Evolutionary conservation across 2,329 filamentous ascomycete species (phyloP).

Genomic region (Berkeleyomyces rouxiae): DNA sequence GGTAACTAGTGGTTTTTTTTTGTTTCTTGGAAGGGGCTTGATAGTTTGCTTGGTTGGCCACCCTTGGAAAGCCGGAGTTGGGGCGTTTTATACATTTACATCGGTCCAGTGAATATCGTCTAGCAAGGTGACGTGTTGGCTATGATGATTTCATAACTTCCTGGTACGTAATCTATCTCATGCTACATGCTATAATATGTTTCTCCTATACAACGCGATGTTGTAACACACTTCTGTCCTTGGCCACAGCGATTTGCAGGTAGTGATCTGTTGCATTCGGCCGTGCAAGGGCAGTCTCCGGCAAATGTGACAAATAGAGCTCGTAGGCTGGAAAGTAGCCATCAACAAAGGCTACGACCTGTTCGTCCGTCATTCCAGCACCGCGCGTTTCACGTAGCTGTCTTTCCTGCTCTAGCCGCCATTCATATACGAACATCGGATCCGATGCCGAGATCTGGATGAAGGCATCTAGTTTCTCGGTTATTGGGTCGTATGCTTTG

Average conservation of each 20-base stretch:
- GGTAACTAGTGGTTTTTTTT: not conserved
- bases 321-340: slow-evolving; percentile 58
- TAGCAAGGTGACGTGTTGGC: not conserved
- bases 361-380: slow-evolving; percentile 64
- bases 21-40: not conserved
- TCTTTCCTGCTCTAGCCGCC: slow-evolving; percentile 68
- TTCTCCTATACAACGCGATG: not conserved
- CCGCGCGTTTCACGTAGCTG: slow-evolving; percentile 49
- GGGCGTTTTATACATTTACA: not conserved
- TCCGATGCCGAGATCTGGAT: slow-evolving; percentile 54
- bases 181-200: not conserved
- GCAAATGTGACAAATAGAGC: slow-evolving; percentile 26
- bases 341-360: slow-evolving; percentile 59
- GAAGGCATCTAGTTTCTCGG: slow-evolving; percentile 35
- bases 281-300: not conserved
- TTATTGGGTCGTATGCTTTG: slow-evolving; percentile 31
- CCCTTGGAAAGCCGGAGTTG: not conserved
- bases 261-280: slow-evolving; percentile 33
- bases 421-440: slow-evolving; percentile 60
- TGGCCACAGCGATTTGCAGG: slow-evolving; percentile 43
- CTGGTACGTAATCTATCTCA: not conserved
- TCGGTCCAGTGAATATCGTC: not conserved
- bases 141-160: not conserved
- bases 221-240: slow-evolving; percentile 38
- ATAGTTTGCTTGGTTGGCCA: not conserved